Percentiles rank a stretch among this genome's conserved stretches.
phyloP scores from a whole-genome alignment of 139 green algal species.

The Volvox reticuliferus region DNA sequence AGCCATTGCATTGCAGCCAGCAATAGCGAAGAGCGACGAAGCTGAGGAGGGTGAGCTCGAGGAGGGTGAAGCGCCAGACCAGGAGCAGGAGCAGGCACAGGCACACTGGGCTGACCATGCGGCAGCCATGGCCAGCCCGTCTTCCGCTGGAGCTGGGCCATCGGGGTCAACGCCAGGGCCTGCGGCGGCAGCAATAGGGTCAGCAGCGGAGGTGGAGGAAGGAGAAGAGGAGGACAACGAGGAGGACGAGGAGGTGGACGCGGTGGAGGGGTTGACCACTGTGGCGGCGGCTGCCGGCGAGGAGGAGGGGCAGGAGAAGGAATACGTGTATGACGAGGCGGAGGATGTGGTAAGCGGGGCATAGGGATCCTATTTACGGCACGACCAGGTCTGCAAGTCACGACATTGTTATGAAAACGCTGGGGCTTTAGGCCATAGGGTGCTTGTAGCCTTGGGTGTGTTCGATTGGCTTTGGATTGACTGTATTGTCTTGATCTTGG shows the following conservation, averaged over 20 bases:
- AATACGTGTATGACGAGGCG: slow-evolving; percentile 24
- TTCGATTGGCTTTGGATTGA: no score
- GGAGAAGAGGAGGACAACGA: slow-evolving; percentile 37
- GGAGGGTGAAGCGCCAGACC: not conserved
- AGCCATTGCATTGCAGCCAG: no score
- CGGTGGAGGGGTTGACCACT: not conserved
- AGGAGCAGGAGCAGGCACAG: not conserved
- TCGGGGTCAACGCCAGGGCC: not conserved
- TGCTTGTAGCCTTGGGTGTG: no score
- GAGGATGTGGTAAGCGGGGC: slow-evolving; percentile 8
- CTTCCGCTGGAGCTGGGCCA: not conserved
- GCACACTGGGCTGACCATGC: not conserved
- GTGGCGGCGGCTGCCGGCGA: not conserved
- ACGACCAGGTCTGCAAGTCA: no score
- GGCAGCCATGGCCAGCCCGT: not conserved
- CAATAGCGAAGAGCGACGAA: no score
- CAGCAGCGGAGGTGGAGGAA: not conserved
- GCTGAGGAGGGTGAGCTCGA: not conserved
- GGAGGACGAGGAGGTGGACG: slow-evolving; percentile 45
- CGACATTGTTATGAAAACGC: no score
- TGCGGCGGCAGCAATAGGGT: not conserved
- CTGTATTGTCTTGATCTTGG: no score
- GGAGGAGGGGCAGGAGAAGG: slow-evolving; percentile 34
- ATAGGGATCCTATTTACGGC: no score
- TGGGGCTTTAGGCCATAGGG: no score